Base-by-base conservation (phyloP, 805 yeast genomes). In the Candida lessepsii region DNA sequence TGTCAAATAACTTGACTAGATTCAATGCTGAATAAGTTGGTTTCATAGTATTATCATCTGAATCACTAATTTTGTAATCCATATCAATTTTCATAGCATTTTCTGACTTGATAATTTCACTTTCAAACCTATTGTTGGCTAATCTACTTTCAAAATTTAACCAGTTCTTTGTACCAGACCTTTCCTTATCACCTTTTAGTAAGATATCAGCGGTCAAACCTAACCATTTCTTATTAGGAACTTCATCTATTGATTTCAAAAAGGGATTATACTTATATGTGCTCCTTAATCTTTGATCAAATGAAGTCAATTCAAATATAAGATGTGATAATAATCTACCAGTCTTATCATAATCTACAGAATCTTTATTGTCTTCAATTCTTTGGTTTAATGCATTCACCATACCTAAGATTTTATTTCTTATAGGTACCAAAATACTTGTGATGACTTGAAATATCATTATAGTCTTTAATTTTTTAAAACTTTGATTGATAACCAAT, bases 21-120 rank as follows among this genome's bases (percentile, higher is more conserved):
- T 77, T 75, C 27, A 72, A 65, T 0, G 89, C 78, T 1, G 87
- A 76, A 45, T 73, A 73, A 0, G 88, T 82, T 0, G 91, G 89
- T 36, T 57, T 61, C 21, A 11, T 13, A 14, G 18, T 14, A 19
- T 19, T 24, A 11, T 41, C 28, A 14, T 38, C 37, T 10, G 9
- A 26, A 6, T 23, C 21, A 23, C 23, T 26, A 16, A 9, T 17
- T 25, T 55, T 57, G 44, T 53, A 69, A 36, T 84, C 90, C 45
- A 60, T 64, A 51, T 84, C 90, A 21, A 83, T 73, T 2, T 57
- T 58, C 56, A 81, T 78, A 0, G 85, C 78, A 47, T 74, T 69
- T 0, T 65, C 49, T 1, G 73, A 54, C 2, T 63, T 61, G 3
- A 78, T 52, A 15, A 82, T 75, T 45, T 78, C 83, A 20, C 50